Percentiles rank a stretch among this genome's conserved stretches.
These are phyloP conservation scores for Pseudozyma sp. DNA, from an alignment of 1,284 basidiomycete genomes.

Conservation along the genomic window DNA sequence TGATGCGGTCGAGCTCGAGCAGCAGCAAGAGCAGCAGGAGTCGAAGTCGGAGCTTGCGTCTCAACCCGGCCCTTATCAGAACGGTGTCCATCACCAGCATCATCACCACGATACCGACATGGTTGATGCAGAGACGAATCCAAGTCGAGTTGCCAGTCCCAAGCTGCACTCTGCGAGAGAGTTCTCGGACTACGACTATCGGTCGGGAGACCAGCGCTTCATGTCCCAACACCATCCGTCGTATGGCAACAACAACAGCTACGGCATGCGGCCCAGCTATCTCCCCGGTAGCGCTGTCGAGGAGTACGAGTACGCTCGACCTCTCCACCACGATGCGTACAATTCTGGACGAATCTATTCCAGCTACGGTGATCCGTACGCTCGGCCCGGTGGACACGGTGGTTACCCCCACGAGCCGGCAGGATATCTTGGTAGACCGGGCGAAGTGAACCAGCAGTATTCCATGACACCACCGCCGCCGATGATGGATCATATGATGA, in stretches of 20 bases:
- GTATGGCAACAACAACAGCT: background rate
- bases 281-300: background rate
- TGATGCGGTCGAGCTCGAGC: conserved; percentile 2
- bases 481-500: background rate
- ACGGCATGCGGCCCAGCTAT: conserved; percentile 18
- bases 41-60: background rate
- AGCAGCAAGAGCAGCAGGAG: background rate
- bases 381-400: background rate
- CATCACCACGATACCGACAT: background rate
- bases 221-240: conserved; percentile 1
- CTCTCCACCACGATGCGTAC: conserved; percentile 5
- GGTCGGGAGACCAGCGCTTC: background rate
- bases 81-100: background rate
- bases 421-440: background rate
- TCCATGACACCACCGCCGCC: background rate
- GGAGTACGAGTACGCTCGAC: conserved; percentile 6
- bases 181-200: conserved; percentile 6
- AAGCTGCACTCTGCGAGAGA: conserved; percentile 1
- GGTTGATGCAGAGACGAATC: background rate
- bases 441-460: background rate
- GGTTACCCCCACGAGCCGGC: background rate
- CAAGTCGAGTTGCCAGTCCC: background rate
- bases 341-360: background rate
- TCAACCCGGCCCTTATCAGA: background rate
- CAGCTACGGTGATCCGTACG: conserved; percentile 2